These are phyloP conservation scores for Fusarium neocosmosporiellum DNA, from an alignment of 2,329 filamentous ascomycete species.

Conservation along the genomic window DNA sequence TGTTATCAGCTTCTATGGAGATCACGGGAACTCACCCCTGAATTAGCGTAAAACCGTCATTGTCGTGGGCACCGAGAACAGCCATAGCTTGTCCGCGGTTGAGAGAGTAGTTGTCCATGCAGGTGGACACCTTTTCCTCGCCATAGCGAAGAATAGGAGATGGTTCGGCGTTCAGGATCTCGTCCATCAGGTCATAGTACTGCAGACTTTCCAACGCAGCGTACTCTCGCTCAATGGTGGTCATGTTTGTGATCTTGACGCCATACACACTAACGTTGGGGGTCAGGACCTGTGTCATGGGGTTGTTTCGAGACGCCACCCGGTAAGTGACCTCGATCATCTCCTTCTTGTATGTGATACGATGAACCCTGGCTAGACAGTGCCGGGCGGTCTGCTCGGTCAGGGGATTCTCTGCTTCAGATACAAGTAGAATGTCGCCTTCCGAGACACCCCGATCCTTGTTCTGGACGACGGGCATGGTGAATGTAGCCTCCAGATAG, in stretches of 20 bases:
- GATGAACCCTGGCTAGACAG: conserved; percentile 86
- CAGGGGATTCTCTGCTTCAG: conserved; percentile 78
- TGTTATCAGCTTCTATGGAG: conserved; percentile 5
- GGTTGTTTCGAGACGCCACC: conserved; percentile 74
- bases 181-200: conserved; percentile 95
- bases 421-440: conserved; percentile 90
- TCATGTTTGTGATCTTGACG: conserved; percentile 91
- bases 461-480: conserved; percentile 76
- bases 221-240: conserved; percentile 94
- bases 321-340: conserved; percentile 88
- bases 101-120: conserved; percentile 82
- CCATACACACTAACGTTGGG: conserved; percentile 78
- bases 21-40: conserved; percentile 72
- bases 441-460: conserved; percentile 80
- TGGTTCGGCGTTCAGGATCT: conserved; percentile 89
- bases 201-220: conserved; percentile 90
- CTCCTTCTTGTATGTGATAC: conserved; percentile 83
- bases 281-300: conserved; percentile 71
- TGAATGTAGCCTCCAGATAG: conserved; percentile 91
- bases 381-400: conserved; percentile 74
- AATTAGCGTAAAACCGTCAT: conserved; percentile 96
- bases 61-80: conserved; percentile 90
- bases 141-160: conserved; percentile 87
- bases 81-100: conserved; percentile 92
- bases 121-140: conserved; percentile 75